phyloP scores from a whole-genome alignment of 2,329 filamentous ascomycete genomes.

The Apiospora aurea region DNA sequence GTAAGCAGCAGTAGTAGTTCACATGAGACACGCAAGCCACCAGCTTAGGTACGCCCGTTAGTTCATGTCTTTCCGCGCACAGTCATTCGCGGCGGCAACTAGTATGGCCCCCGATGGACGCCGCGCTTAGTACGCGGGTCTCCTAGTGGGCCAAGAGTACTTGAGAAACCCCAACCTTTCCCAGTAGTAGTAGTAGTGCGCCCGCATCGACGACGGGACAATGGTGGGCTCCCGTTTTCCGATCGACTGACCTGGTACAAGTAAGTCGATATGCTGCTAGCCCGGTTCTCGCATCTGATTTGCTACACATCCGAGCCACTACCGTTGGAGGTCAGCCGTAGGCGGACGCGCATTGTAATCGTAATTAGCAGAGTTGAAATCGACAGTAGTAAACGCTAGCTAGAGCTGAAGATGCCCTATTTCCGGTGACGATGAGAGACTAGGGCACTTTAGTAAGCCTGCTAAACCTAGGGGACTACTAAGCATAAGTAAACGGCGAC shows the following conservation, averaged over 20 bases:
- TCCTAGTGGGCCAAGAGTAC: background rate
- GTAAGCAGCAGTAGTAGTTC: background rate
- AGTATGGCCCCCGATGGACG: background rate
- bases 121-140: conserved; percentile 14
- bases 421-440: background rate
- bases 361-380: background rate
- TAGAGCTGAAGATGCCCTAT: background rate
- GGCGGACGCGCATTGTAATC: background rate
- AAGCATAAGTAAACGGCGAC: background rate
- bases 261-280: background rate
- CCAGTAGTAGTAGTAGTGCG: background rate
- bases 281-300: background rate
- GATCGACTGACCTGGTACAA: background rate
- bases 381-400: background rate
- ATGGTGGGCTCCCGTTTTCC: background rate
- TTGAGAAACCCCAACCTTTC: background rate
- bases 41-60: background rate
- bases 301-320: background rate
- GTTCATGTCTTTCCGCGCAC: background rate
- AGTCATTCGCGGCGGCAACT: conserved; percentile 8
- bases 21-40: background rate
- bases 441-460: background rate
- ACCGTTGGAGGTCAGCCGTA: background rate
- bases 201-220: background rate
- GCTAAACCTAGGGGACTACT: background rate